A percentile compares a stretch with the other conserved stretches of the same genome.
Evolutionary conservation across 768 basidiomycete genomes (phyloP).

Genomic region (Lyophyllum shimeji): DNA sequence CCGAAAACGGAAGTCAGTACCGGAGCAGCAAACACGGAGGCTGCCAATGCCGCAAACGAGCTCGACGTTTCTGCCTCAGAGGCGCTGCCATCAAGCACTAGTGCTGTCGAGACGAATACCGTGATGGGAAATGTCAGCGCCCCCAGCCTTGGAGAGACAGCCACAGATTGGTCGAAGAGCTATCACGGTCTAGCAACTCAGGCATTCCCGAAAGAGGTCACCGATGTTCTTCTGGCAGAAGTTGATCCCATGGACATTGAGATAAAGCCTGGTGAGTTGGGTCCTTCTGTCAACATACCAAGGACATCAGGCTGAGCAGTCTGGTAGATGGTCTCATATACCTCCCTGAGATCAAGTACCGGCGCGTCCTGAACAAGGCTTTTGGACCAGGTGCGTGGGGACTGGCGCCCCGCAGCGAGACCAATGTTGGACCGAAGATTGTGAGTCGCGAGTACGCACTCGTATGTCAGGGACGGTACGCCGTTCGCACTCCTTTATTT

Average conservation of each 20-base stretch:
- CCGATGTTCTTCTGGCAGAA: conserved; percentile 72
- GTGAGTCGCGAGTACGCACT: conserved; percentile 95
- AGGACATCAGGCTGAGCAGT: not conserved
- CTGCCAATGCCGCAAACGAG: conserved; percentile 3
- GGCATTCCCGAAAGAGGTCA: conserved; percentile 76
- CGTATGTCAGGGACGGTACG: conserved; percentile 87
- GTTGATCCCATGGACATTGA: conserved; percentile 81
- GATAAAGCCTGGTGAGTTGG: conserved; percentile 82
- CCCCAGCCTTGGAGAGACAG: not conserved
- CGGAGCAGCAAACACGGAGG: conserved; percentile 1
- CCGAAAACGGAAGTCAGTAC: conserved; percentile 15
- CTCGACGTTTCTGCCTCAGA: conserved; percentile 13
- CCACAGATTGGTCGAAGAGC: conserved; percentile 85
- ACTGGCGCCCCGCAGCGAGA: conserved; percentile 89
- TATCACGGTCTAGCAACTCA: conserved; percentile 78
- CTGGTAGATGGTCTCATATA: conserved; percentile 85
- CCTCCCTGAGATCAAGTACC: conserved; percentile 96
- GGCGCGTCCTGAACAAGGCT: conserved; percentile 86
- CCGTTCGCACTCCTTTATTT: conserved; percentile 5
- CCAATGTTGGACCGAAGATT: conserved; percentile 82
- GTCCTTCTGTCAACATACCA: not conserved
- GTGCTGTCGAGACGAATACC: not conserved
- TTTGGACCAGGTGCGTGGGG: conserved; percentile 99
- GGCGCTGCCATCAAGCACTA: conserved; percentile 2
- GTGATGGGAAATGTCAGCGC: conserved; percentile 2